Evolutionary conservation across 2,329 filamentous ascomycete species (phyloP).

Genomic region (Diaporthe humulicola): DNA sequence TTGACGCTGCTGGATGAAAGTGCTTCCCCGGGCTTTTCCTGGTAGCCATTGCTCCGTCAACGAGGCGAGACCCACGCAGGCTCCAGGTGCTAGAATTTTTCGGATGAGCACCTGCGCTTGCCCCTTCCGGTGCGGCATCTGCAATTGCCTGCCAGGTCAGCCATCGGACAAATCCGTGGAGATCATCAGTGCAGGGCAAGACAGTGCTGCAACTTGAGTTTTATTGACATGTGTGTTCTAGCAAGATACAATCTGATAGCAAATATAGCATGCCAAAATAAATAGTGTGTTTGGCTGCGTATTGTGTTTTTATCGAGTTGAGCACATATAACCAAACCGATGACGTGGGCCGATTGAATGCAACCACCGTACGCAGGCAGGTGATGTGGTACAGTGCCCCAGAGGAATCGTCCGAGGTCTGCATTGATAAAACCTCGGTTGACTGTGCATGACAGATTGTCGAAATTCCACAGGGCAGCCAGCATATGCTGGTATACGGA

Average conservation of each 20-base stretch:
- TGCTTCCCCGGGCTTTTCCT: constrained; percentile 7
- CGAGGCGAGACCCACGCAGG: constrained; percentile 30
- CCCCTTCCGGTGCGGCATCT: constrained; percentile 15
- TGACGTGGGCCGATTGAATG: constrained; percentile 6
- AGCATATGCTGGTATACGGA: not conserved
- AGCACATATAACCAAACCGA: not conserved
- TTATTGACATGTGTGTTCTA: not conserved
- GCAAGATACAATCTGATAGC: not conserved
- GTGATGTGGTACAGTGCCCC: constrained; percentile 12
- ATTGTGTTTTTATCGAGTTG: not conserved
- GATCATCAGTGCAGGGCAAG: not conserved
- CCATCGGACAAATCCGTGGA: constrained; percentile 19
- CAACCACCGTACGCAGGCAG: constrained; percentile 2
- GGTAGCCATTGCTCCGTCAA: constrained; percentile 29
- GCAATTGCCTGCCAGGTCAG: constrained; percentile 6
- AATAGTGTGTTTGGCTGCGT: not conserved
- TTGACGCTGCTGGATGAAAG: not conserved
- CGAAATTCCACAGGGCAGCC: not conserved
- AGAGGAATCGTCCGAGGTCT: not conserved
- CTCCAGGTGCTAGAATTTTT: constrained; percentile 22
- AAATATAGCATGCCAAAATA: too few relatives aligned
- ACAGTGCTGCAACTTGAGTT: not conserved
- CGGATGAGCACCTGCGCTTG: constrained; percentile 31
- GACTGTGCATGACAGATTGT: not conserved
- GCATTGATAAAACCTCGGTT: not conserved